A percentile compares a stretch with the other conserved stretches of the same genome.
phyloP scores from a whole-genome alignment of 2,329 filamentous ascomycete genomes.

The Penicillium sclerotiorum region DNA sequence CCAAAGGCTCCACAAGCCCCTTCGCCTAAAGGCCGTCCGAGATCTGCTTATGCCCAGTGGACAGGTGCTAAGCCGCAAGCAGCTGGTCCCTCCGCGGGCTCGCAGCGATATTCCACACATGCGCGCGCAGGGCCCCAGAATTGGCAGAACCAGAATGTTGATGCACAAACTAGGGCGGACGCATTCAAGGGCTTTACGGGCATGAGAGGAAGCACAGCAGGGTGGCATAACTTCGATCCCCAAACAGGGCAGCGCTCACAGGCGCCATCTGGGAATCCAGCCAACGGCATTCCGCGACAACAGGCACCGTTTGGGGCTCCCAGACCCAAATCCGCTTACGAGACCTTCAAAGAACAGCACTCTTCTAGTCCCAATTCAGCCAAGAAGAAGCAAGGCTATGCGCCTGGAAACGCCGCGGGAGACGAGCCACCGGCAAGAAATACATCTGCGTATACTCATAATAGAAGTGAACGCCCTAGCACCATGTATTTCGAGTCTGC shows the following conservation, averaged over 20 bases:
- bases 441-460: constrained; percentile 53
- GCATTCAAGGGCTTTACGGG: constrained; percentile 48
- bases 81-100: constrained; percentile 39
- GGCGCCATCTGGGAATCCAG: constrained; percentile 3
- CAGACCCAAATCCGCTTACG: constrained; percentile 38
- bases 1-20: no score
- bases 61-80: constrained; percentile 28
- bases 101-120: constrained; percentile 45
- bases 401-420: constrained; percentile 59
- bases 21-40: no score
- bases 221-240: constrained; percentile 45
- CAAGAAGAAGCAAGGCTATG: constrained; percentile 60
- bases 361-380: constrained; percentile 44
- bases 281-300: constrained; percentile 25
- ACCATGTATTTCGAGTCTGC: constrained; percentile 41
- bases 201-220: constrained; percentile 40
- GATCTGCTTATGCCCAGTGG: constrained; percentile 18
- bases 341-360: constrained; percentile 36
- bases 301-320: constrained; percentile 21
- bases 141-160: constrained; percentile 43
- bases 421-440: constrained; percentile 61
- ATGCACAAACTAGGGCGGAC: constrained; percentile 46
- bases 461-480: constrained; percentile 37
- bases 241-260: constrained; percentile 34
- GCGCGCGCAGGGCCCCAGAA: constrained; percentile 43